A percentile compares a stretch with the other conserved stretches of the same genome.
Conservation (phyloP, 164 flowering plant genomes). For the Aristolochia contorta region DNA sequence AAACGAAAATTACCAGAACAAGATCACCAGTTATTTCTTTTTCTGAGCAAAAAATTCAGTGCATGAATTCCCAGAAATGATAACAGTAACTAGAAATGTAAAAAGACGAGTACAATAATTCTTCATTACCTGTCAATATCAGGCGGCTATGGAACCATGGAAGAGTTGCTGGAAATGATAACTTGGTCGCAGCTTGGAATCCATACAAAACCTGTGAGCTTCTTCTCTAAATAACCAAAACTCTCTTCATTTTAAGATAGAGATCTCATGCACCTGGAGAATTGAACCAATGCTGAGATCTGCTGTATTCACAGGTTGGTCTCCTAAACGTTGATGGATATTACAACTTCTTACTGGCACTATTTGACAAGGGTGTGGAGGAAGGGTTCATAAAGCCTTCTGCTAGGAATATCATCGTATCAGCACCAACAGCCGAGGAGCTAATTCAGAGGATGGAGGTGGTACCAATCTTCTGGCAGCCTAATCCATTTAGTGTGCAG, state of each 20-base stretch:
- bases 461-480: background rate
- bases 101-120: no score
- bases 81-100: no score
- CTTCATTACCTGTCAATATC: background rate
- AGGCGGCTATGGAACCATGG: slow-evolving; percentile 99
- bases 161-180: slow-evolving; percentile 83
- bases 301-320: slow-evolving; percentile 29
- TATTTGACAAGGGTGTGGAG: slow-evolving; percentile 51
- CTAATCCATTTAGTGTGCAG: no score
- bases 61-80: no score
- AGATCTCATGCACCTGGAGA: no score
- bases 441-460: slow-evolving; percentile 42
- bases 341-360: slow-evolving; percentile 34
- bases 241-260: background rate
- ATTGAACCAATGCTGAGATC: no score
- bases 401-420: slow-evolving; percentile 27
- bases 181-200: slow-evolving; percentile 86
- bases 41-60: no score
- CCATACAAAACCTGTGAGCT: slow-evolving; percentile 32
- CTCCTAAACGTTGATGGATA: slow-evolving; percentile 43
- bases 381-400: slow-evolving; percentile 38
- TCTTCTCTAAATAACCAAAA: background rate
- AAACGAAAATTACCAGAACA: no score
- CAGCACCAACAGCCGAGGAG: slow-evolving; percentile 29
- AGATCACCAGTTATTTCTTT: no score